Conservation (phyloP, 139 green algal genomes). For the Chlorella sp. region DNA sequence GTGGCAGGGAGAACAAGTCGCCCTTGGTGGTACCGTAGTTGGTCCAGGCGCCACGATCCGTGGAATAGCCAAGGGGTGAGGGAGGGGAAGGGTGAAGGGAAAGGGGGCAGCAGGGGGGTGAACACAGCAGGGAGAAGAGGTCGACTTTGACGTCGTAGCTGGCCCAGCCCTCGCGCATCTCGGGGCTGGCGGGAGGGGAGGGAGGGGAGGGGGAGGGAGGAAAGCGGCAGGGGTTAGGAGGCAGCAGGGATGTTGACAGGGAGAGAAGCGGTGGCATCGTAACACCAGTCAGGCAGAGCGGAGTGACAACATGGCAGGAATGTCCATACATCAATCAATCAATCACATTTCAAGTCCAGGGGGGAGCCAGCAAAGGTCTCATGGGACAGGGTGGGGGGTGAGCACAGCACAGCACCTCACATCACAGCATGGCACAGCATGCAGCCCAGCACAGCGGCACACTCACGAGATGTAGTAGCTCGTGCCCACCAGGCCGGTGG, state of each 20-base stretch:
- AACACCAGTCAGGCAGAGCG: too few relatives aligned
- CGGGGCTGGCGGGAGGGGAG: constrained; percentile 64
- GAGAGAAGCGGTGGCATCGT: background rate
- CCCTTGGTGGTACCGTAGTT: too few relatives aligned
- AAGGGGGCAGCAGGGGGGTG: background rate
- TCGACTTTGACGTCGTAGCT: constrained; percentile 87
- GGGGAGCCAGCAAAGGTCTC: too few relatives aligned
- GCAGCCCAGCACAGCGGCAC: background rate
- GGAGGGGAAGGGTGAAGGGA: background rate
- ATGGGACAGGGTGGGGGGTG: too few relatives aligned
- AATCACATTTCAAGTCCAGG: background rate
- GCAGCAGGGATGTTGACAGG: too few relatives aligned
- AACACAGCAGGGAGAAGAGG: constrained; percentile 74
- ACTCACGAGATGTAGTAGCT: constrained; percentile 78
- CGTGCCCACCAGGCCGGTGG: constrained; percentile 77
- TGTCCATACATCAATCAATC: background rate
- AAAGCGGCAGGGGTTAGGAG: too few relatives aligned
- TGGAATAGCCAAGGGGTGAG: too few relatives aligned
- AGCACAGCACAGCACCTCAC: too few relatives aligned
- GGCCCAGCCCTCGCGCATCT: constrained; percentile 77
- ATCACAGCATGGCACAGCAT: too few relatives aligned
- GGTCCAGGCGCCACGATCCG: too few relatives aligned
- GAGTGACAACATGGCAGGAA: too few relatives aligned
- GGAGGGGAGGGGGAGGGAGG: background rate
- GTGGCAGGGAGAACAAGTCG: background rate